A percentile compares a stretch with the other conserved stretches of the same genome.
phyloP scores from a whole-genome alignment of 1,284 basidiomycete genomes.

The Irpex sp. region DNA sequence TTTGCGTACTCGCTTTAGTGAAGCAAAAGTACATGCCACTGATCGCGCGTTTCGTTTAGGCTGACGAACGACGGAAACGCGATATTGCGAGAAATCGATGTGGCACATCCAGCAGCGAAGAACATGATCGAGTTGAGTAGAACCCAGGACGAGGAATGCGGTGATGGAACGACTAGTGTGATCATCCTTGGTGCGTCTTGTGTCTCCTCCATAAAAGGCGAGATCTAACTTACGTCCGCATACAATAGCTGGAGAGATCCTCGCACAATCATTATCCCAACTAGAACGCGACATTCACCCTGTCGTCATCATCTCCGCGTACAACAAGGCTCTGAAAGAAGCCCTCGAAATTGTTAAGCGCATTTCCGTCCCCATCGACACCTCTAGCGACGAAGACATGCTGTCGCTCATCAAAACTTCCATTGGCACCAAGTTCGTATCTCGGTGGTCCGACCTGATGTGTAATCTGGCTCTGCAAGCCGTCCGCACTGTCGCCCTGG shows the following conservation, averaged over 20 bases:
- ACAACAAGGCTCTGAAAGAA: constrained; percentile 93
- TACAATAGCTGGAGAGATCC: constrained; percentile 89
- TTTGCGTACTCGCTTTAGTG: constrained; percentile 15
- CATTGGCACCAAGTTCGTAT: constrained; percentile 99
- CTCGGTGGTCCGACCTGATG: constrained; percentile 97
- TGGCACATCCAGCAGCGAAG: constrained; percentile 97
- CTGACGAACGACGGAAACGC: constrained; percentile 98
- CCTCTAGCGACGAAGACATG: constrained; percentile 88
- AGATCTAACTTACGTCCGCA: not conserved
- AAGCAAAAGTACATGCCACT: not conserved
- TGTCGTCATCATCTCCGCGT: constrained; percentile 97
- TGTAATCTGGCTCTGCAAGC: constrained; percentile 92
- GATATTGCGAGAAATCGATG: constrained; percentile 96
- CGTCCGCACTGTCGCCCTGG: constrained; percentile 78
- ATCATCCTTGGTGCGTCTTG: constrained; percentile 83
- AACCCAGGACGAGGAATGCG: constrained; percentile 98
- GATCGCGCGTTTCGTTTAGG: constrained; percentile 35
- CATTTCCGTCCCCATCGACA: constrained; percentile 91
- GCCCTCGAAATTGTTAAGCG: constrained; percentile 85
- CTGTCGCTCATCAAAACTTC: constrained; percentile 96
- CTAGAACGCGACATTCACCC: constrained; percentile 97
- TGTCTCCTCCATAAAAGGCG: not conserved
- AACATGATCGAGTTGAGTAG: constrained; percentile 98
- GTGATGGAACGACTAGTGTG: constrained; percentile 96
- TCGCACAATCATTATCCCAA: constrained; percentile 91